A percentile compares a stretch with the other conserved stretches of the same genome.
phyloP scores from a whole-genome alignment of 2,329 filamentous ascomycete genomes.

The Fusarium longipes region DNA sequence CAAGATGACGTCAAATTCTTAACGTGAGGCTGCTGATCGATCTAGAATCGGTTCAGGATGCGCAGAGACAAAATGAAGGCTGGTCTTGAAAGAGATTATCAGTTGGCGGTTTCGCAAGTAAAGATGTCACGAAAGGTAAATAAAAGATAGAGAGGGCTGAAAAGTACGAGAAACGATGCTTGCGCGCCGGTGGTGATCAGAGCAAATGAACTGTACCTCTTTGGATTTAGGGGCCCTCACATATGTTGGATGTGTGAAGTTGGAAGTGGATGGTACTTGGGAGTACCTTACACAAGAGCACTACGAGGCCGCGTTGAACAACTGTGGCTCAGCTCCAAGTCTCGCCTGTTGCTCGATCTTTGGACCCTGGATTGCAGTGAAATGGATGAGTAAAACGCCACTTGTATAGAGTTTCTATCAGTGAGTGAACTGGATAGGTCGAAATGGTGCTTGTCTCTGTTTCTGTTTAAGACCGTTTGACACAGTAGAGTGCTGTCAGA shows the following conservation, averaged over 20 bases:
- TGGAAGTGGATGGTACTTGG: constrained; percentile 19
- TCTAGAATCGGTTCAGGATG: constrained; percentile 9
- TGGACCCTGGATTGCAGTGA: constrained; percentile 9
- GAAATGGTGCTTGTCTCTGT: background rate
- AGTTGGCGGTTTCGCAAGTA: background rate
- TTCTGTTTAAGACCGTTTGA: background rate
- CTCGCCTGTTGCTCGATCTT: constrained; percentile 10
- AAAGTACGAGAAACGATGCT: background rate
- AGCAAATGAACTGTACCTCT: constrained; percentile 19
- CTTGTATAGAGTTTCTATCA: background rate
- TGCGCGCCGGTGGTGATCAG: constrained; percentile 10
- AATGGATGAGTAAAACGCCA: background rate
- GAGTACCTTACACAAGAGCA: constrained; percentile 28
- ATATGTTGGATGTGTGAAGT: constrained; percentile 28
- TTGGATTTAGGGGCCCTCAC: constrained; percentile 12
- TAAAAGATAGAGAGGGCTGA: background rate
- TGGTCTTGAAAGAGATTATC: constrained; percentile 9
- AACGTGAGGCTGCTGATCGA: constrained; percentile 13
- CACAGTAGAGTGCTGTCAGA: background rate
- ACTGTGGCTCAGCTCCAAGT: constrained; percentile 45
- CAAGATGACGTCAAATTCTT: constrained; percentile 44
- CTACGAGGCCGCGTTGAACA: constrained; percentile 38
- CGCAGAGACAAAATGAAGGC: constrained; percentile 10
- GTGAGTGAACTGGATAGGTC: background rate
- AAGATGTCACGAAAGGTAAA: constrained; percentile 5